Evolutionary conservation across 768 basidiomycete species (phyloP).

Genomic region (Tephrocybe sp.): DNA sequence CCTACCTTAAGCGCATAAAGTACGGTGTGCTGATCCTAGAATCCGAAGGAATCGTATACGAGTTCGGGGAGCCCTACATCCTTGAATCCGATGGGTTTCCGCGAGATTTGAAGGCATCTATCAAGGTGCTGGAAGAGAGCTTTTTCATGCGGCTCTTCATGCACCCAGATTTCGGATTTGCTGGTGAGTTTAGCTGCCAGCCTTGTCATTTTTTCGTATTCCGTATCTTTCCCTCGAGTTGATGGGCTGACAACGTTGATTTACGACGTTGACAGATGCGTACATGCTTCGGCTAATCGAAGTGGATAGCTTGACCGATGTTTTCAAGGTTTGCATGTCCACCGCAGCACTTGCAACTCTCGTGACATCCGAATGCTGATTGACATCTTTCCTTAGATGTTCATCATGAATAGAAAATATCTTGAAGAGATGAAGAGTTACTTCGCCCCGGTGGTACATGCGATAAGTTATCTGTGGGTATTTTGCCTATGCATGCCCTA

Average conservation of each 20-base stretch:
- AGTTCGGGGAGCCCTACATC: slow-evolving; percentile 6
- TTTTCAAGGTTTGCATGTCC: slow-evolving; percentile 5
- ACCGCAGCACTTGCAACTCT: background rate
- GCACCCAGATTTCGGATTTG: slow-evolving; percentile 13
- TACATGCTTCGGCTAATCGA: slow-evolving; percentile 12
- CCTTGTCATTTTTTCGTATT: too few species aligned
- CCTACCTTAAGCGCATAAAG: slow-evolving; percentile 2
- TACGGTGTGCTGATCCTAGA: slow-evolving; percentile 6
- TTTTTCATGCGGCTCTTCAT: slow-evolving; percentile 11
- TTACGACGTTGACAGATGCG: background rate
- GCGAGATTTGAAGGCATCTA: slow-evolving; percentile 2
- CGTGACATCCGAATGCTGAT: background rate
- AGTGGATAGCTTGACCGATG: slow-evolving; percentile 3
- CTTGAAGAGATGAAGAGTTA: slow-evolving; percentile 9
- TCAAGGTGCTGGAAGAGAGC: slow-evolving; percentile 11
- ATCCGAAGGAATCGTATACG: background rate
- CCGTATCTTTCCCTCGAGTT: too few species aligned
- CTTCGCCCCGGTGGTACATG: background rate
- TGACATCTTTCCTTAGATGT: slow-evolving; percentile 1
- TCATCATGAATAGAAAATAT: slow-evolving; percentile 7
- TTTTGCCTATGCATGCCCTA: too few species aligned
- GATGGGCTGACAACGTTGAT: too few species aligned
- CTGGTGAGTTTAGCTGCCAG: slow-evolving; percentile 4
- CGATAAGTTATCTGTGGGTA: slow-evolving; percentile 5
- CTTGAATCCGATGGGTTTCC: slow-evolving; percentile 3